phyloP scores from a whole-genome alignment of 805 yeast species.

The Starmerella etchellsii region DNA sequence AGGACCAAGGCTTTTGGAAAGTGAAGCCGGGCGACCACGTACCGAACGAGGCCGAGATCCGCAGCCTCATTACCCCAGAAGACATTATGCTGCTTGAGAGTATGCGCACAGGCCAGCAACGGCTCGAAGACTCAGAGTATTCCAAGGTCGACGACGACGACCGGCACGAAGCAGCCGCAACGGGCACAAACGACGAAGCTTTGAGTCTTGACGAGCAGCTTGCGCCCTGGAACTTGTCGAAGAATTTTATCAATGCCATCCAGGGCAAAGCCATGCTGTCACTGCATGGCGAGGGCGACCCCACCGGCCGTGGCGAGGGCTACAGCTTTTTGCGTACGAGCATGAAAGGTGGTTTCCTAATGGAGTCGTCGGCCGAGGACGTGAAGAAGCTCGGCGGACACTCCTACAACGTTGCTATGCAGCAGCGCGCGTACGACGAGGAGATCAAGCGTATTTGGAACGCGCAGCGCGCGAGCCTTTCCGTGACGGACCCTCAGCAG shows the following conservation, averaged over 20 bases:
- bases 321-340: slow-evolving; percentile 80
- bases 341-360: slow-evolving; percentile 82
- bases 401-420: slow-evolving; percentile 67
- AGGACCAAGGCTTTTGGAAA: slow-evolving; percentile 92
- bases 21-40: slow-evolving; percentile 53
- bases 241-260: slow-evolving; percentile 83
- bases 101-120: slow-evolving; percentile 88
- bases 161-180: slow-evolving; percentile 6
- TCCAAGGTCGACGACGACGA: slow-evolving; percentile 33
- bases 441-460: slow-evolving; percentile 86
- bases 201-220: slow-evolving; percentile 64
- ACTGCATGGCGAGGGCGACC: slow-evolving; percentile 88
- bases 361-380: slow-evolving; percentile 21
- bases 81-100: slow-evolving; percentile 77
- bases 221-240: slow-evolving; percentile 88
- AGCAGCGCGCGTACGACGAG: slow-evolving; percentile 83
- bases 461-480: slow-evolving; percentile 54
- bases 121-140: slow-evolving; percentile 63
- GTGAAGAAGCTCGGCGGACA: slow-evolving; percentile 41
- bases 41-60: slow-evolving; percentile 62
- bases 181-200: slow-evolving; percentile 26
- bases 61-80: slow-evolving; percentile 83
- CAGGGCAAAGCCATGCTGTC: slow-evolving; percentile 96
- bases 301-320: slow-evolving; percentile 81
- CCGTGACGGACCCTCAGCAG: slow-evolving; percentile 31